phyloP scores from a whole-genome alignment of 257 asterid species.

The Schizonepeta tenuifolia region DNA sequence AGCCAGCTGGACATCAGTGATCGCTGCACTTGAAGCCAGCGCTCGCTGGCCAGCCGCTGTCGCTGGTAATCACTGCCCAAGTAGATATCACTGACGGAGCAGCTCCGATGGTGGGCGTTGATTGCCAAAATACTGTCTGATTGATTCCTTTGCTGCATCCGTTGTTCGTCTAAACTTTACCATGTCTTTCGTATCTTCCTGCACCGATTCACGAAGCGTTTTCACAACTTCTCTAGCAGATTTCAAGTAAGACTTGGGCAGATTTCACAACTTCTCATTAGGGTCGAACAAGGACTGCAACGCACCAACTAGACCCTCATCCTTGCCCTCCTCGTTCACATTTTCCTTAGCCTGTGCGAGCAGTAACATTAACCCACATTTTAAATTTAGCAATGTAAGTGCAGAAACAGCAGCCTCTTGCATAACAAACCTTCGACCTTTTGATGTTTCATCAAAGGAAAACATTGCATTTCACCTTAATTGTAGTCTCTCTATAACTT shows the following conservation, averaged over 20 bases:
- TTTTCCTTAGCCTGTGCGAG: conserved; percentile 65
- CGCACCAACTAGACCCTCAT: conserved; percentile 64
- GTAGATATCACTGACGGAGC: too few species aligned
- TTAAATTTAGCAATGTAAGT: conserved; percentile 42
- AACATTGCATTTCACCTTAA: conserved; percentile 36
- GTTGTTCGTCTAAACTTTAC: conserved; percentile 85
- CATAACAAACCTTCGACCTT: conserved; percentile 53
- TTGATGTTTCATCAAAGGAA: conserved; percentile 37
- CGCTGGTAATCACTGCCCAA: too few species aligned
- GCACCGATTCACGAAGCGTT: conserved; percentile 76
- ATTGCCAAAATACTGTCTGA: conserved; percentile 69
- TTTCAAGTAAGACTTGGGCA: conserved; percentile 88
- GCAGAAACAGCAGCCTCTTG: conserved; percentile 45
- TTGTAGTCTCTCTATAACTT: conserved; percentile 43
- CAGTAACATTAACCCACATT: conserved; percentile 30
- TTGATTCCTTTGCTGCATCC: conserved; percentile 91
- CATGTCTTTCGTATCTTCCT: conserved; percentile 68
- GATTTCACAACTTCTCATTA: conserved; percentile 79
- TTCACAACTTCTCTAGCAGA: conserved; percentile 89
- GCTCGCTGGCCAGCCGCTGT: too few species aligned
- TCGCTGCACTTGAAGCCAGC: too few species aligned
- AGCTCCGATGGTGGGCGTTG: too few species aligned
- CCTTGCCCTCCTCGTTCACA: conserved; percentile 43
- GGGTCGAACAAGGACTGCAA: conserved; percentile 78
- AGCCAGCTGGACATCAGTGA: too few species aligned